Evolutionary conservation across 352 stramenopile species (phyloP).

Genomic region (Phytophthora sp.): DNA sequence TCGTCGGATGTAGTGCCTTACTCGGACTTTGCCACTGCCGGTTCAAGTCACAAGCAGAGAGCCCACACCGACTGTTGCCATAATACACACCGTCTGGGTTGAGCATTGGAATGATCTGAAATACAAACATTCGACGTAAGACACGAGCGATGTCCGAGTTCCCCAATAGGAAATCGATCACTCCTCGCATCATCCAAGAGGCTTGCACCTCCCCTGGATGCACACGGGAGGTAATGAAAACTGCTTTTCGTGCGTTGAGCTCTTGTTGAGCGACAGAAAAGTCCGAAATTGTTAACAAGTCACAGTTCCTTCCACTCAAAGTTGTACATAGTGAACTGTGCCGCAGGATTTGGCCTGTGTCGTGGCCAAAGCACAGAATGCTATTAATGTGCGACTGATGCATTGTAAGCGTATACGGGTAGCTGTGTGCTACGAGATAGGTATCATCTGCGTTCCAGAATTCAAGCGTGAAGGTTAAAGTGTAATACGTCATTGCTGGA

Average conservation of each 20-base stretch:
- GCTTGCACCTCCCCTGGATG: constrained; percentile 92
- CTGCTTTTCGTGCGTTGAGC: constrained; percentile 39
- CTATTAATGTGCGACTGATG: constrained; percentile 66
- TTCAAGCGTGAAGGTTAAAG: constrained; percentile 88
- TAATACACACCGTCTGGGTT: constrained; percentile 95
- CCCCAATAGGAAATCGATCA: constrained; percentile 90
- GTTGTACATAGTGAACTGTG: constrained; percentile 66
- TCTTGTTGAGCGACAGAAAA: constrained; percentile 43
- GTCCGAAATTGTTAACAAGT: constrained; percentile 81
- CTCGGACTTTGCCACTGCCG: constrained; percentile 87
- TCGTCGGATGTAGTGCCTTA: constrained; percentile 81
- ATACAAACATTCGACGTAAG: constrained; percentile 90
- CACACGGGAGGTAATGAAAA: constrained; percentile 89
- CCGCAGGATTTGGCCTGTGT: constrained; percentile 41
- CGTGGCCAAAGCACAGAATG: constrained; percentile 26
- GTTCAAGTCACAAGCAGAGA: constrained; percentile 88
- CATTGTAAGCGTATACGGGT: constrained; percentile 92
- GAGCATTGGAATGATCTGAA: constrained; percentile 93
- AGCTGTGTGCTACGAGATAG: constrained; percentile 91
- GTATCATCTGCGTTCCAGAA: constrained; percentile 85
- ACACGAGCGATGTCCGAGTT: constrained; percentile 59
- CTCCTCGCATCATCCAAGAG: constrained; percentile 94
- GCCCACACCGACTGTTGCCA: constrained; percentile 92
- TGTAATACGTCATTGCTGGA: constrained; percentile 69
- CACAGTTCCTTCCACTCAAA: constrained; percentile 59